Percentiles rank a stretch among this genome's conserved stretches.
These are phyloP conservation scores for Purshia tridentata DNA, from an alignment of 306 rosid species.

Conservation along the genomic window DNA sequence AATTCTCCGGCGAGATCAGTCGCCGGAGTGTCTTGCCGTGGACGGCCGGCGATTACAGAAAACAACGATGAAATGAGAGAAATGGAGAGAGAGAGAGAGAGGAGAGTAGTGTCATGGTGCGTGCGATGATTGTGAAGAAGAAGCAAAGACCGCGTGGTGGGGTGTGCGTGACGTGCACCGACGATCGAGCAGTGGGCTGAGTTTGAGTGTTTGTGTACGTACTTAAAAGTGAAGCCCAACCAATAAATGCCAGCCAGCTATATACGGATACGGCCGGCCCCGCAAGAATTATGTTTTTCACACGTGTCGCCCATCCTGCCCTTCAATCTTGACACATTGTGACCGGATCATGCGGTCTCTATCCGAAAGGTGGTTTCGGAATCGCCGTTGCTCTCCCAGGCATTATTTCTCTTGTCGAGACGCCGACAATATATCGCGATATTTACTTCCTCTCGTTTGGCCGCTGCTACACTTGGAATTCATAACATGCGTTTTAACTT, in stretches of 20 bases:
- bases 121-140: background rate
- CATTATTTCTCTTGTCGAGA: conserved; percentile 3
- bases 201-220: conserved; percentile 23
- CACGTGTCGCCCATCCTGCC: conserved; percentile 20
- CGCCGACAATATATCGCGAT: conserved; percentile 73
- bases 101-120: conserved; percentile 1
- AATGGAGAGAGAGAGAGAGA: conserved; percentile 25
- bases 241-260: conserved; percentile 62
- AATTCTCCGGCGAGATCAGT: background rate
- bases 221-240: conserved; percentile 4
- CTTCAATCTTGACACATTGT: conserved; percentile 17
- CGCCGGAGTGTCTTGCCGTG: conserved; percentile 10
- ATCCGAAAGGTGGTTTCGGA: background rate
- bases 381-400: conserved; percentile 17
- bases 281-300: conserved; percentile 1
- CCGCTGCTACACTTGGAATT: background rate
- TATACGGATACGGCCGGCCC: conserved; percentile 24
- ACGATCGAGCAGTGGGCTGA: conserved; percentile 18
- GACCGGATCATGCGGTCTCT: background rate
- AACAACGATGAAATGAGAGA: background rate
- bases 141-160: conserved; percentile 17
- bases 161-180: conserved; percentile 38
- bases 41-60: conserved; percentile 12
- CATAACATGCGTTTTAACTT: background rate
- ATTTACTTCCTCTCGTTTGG: background rate